Percentiles rank a stretch among this genome's conserved stretches.
Evolutionary conservation across 2,329 filamentous ascomycete genomes (phyloP).

Genomic region (Fusarium palustre): DNA sequence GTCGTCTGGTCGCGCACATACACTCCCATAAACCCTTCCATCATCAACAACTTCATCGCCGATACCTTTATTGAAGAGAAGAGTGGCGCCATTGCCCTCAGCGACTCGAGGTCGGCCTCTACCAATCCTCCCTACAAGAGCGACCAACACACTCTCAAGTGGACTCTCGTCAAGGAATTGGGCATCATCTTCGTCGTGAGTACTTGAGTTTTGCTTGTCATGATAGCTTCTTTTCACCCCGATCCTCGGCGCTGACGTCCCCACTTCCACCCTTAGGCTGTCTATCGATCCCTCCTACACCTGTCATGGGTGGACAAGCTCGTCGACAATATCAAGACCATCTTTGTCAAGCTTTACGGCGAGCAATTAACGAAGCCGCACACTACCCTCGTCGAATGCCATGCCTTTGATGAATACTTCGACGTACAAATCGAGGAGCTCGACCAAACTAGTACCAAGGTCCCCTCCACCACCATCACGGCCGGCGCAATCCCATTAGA

Average conservation of each 20-base stretch:
- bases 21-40: slow-evolving; percentile 79
- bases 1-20: slow-evolving; percentile 96
- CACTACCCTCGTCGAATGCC: slow-evolving; percentile 81
- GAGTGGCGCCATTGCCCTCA: slow-evolving; percentile 69
- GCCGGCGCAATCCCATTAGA: slow-evolving; percentile 48
- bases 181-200: slow-evolving; percentile 92
- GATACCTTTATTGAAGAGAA: slow-evolving; percentile 99
- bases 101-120: slow-evolving; percentile 68
- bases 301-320: slow-evolving; percentile 97
- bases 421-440: slow-evolving; percentile 91
- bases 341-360: slow-evolving; percentile 91
- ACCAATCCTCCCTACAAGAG: slow-evolving; percentile 82
- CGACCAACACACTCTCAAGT: slow-evolving; percentile 95
- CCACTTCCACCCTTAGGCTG: slow-evolving; percentile 70
- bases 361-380: slow-evolving; percentile 86
- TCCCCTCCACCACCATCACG: slow-evolving; percentile 43
- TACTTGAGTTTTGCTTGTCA: slow-evolving; percentile 27
- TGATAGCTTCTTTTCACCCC: slow-evolving; percentile 33
- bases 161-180: slow-evolving; percentile 91
- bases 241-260: slow-evolving; percentile 43
- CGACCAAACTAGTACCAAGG: slow-evolving; percentile 65
- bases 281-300: slow-evolving; percentile 95
- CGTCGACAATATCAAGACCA: slow-evolving; percentile 91
- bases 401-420: slow-evolving; percentile 90
- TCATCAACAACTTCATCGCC: slow-evolving; percentile 94